Evolutionary conservation across 2,329 filamentous ascomycete genomes (phyloP).

Genomic region (Penicillium olsonii): DNA sequence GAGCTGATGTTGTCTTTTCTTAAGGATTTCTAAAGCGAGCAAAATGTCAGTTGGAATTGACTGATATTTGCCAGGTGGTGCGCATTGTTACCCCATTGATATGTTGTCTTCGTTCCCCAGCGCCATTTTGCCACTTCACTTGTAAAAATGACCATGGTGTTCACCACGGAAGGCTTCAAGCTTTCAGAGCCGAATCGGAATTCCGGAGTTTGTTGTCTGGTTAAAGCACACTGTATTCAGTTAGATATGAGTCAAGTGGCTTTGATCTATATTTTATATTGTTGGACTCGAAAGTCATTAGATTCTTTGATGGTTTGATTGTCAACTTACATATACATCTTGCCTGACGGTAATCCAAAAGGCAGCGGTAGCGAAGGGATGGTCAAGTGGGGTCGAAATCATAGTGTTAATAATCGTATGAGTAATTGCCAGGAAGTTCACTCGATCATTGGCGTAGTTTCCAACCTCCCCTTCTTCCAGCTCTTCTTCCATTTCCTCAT

Average conservation of each 20-base stretch:
- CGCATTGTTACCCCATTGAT: conserved; percentile 18
- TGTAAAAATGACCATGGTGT: conserved; percentile 21
- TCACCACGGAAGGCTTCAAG: conserved; percentile 14
- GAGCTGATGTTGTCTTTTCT: conserved; percentile 9
- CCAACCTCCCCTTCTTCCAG: conserved; percentile 28
- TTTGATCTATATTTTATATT: no score
- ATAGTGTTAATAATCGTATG: conserved; percentile 27
- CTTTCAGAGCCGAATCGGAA: conserved; percentile 14
- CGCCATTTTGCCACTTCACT: conserved; percentile 25
- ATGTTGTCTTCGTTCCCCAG: conserved; percentile 12
- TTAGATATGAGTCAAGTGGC: neutral
- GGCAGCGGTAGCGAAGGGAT: conserved; percentile 21
- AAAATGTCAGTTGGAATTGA: neutral
- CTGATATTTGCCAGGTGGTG: neutral
- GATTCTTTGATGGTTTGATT: neutral
- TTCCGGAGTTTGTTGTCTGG: conserved; percentile 16
- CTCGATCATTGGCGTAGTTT: conserved; percentile 11
- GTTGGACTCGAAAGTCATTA: no score
- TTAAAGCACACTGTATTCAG: conserved; percentile 16
- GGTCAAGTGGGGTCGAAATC: conserved; percentile 16
- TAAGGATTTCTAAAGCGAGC: conserved; percentile 5
- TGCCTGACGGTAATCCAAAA: conserved; percentile 30
- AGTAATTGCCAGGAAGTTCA: conserved; percentile 26
- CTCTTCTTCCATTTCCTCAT: conserved; percentile 30
- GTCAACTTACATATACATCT: conserved; percentile 19